These are phyloP conservation scores for Fusarium sp. DNA, from an alignment of 2,329 filamentous ascomycete species.

Conservation along the genomic window DNA sequence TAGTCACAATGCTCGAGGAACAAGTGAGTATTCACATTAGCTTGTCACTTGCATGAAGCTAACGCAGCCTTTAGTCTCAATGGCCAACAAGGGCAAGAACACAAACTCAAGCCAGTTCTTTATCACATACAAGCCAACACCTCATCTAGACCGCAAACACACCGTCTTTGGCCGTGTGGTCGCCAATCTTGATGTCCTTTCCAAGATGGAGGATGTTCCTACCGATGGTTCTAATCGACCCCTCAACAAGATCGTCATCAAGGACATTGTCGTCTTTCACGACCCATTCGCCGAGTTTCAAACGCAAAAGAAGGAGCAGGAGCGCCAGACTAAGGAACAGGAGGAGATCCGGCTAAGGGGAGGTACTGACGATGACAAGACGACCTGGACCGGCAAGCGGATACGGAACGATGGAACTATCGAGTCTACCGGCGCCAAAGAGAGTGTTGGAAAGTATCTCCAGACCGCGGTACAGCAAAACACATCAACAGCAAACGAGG, in stretches of 20 bases:
- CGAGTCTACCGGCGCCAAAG: constrained; percentile 55
- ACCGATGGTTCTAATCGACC: constrained; percentile 83
- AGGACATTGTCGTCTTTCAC: constrained; percentile 86
- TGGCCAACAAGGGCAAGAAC: constrained; percentile 99
- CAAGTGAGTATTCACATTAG: constrained; percentile 51
- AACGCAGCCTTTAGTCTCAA: constrained; percentile 63
- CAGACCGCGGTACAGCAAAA: constrained; percentile 61
- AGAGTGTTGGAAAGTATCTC: constrained; percentile 83
- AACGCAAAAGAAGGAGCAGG: constrained; percentile 75
- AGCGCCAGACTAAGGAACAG: constrained; percentile 66
- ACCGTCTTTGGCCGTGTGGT: constrained; percentile 95
- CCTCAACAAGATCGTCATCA: constrained; percentile 81
- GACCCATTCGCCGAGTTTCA: constrained; percentile 97
- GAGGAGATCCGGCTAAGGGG: constrained; percentile 73
- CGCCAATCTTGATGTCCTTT: constrained; percentile 77
- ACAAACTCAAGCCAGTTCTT: constrained; percentile 97
- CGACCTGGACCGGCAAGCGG: constrained; percentile 96
- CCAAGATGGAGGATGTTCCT: constrained; percentile 80
- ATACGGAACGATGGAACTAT: constrained; percentile 76
- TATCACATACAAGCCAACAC: constrained; percentile 85
- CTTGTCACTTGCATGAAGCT: constrained; percentile 2
- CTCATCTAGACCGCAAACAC: constrained; percentile 93
- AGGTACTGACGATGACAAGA: constrained; percentile 86
- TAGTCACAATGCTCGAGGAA: constrained; percentile 83
- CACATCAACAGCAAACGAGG: constrained; percentile 63